Base-by-base conservation (phyloP, 768 basidiomycete species). In the Auricularia sp. region DNA sequence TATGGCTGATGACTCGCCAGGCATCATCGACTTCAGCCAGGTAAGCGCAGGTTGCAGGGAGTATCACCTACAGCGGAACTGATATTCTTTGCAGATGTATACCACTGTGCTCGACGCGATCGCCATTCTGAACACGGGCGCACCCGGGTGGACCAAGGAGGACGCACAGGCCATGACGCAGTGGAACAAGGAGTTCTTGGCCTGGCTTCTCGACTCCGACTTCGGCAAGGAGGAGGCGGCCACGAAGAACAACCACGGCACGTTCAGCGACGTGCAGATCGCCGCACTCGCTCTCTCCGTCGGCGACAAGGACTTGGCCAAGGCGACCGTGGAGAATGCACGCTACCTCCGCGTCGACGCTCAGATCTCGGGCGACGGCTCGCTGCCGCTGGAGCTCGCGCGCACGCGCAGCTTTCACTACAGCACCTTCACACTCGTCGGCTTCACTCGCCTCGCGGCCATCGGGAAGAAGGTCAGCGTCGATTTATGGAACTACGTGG, bases 1-100 rank as follows among this genome's bases (percentile, higher is more conserved):
- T 18, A 18, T 35, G 29, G 29, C 29, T 59, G 24, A 59, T 33
- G 10, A 29, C 24, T n/a, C 7, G 24, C 4, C 34, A 59, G 56
- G 56, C 24, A 59, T 59, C 29, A 59, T 59, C 18, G 56, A 59
- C 34, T 59, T 59, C 33, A 59, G 56, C 56, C 56, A 59, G 56
- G 56, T 5, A 33, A 8, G 56, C 13, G 24, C 24, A 59, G 29
- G 29, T 29, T 29, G 29, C 29, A 29, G 2, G 29, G 29, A 29
- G 2, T 2, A 29, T 29, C 29, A 29, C 2, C 29, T 29, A 29
- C 29, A 29, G 29, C 29, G 29, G 29, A 29, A 24, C 56, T 59
- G 29, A 59, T 29, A 29, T 18, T 8, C 24, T 14, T 21, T 13
- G 10, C 18, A 59, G 56, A 59, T 59, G 56, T 59, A 59, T 24